These are phyloP conservation scores for Onygena corvina DNA, from an alignment of 2,329 filamentous ascomycete species.

Conservation along the genomic window DNA sequence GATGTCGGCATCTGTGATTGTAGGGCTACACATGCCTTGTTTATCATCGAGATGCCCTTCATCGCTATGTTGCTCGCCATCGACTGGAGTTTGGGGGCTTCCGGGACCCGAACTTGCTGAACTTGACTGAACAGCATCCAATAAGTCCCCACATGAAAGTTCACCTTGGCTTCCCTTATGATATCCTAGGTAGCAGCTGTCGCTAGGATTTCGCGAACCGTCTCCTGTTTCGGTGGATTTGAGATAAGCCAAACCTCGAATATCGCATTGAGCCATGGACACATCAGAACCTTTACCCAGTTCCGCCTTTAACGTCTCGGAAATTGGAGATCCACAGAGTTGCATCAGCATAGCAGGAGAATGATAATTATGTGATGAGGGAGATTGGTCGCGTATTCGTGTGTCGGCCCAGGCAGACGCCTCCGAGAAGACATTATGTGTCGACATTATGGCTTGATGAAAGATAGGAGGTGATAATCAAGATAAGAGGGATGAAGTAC, in stretches of 20 bases:
- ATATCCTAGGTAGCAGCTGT: not conserved
- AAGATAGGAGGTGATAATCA: not conserved
- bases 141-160: slow-evolving; percentile 2
- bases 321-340: not conserved
- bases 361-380: not conserved
- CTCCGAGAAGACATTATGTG: not conserved
- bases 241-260: slow-evolving; percentile 5
- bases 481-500: not conserved
- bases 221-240: not conserved
- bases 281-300: not conserved
- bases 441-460: not conserved
- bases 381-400: not conserved
- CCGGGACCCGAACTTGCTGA: slow-evolving; percentile 4
- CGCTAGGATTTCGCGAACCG: not conserved
- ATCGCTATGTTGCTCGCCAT: slow-evolving; percentile 10
- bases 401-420: not conserved
- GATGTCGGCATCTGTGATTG: slow-evolving; percentile 14
- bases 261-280: not conserved
- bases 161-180: slow-evolving; percentile 6
- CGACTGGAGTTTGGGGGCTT: slow-evolving; percentile 10
- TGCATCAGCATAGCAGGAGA: slow-evolving; percentile 2
- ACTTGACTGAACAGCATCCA: slow-evolving; percentile 4
- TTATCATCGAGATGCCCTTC: slow-evolving; percentile 11
- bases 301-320: slow-evolving; percentile 3
- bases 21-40: slow-evolving; percentile 11